Evolutionary conservation across 169 alveolate species (phyloP).

Genomic region (Plasmodium inui): DNA sequence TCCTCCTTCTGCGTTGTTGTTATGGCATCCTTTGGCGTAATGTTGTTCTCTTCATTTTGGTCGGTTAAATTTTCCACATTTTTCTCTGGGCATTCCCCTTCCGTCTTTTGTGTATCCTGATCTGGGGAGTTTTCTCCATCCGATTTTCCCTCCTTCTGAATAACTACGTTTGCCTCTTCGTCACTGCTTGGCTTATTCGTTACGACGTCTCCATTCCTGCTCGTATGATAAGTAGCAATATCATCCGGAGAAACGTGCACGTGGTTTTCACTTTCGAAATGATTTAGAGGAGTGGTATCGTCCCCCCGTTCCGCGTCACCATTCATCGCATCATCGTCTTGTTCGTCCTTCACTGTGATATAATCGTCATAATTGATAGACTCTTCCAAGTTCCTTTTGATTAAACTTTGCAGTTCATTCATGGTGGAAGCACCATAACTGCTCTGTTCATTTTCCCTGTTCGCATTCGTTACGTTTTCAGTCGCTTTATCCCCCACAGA

Average conservation of each 20-base stretch:
- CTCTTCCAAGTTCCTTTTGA: background rate
- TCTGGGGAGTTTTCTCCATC: background rate
- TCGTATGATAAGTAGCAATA: background rate
- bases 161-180: background rate
- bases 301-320: background rate
- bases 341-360: constrained; percentile 23
- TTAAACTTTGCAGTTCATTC: constrained; percentile 4
- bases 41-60: background rate
- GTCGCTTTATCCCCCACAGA: background rate
- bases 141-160: background rate
- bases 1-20: background rate
- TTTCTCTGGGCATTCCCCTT: background rate
- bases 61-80: background rate
- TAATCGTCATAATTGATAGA: constrained; percentile 38
- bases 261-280: background rate
- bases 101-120: background rate
- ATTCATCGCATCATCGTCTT: constrained; percentile 4
- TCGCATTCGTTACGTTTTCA: background rate
- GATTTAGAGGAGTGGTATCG: background rate
- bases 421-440: background rate
- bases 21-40: background rate
- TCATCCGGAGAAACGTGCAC: background rate
- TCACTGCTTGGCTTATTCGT: background rate
- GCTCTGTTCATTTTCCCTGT: background rate
- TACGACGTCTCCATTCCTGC: background rate